Evolutionary conservation across 345 rosid species (phyloP).

Genomic region (Raphanus raphanistrum): DNA sequence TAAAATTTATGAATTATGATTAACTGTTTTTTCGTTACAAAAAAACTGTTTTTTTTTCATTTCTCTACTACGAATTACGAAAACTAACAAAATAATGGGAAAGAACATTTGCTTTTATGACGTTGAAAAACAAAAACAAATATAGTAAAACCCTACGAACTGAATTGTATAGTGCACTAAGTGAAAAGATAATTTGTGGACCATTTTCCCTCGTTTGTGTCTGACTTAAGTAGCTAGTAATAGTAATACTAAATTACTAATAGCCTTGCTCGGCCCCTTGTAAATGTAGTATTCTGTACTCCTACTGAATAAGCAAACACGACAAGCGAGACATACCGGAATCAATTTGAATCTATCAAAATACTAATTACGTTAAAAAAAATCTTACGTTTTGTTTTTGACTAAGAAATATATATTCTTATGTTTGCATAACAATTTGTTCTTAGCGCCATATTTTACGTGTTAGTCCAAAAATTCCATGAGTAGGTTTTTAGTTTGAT

Average conservation of each 20-base stretch:
- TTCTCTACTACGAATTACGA: background rate
- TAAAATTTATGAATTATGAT: background rate
- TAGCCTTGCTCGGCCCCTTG: background rate
- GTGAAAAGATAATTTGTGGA: slow-evolving; percentile 9
- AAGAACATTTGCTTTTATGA: background rate
- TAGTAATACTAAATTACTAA: too few relatives aligned
- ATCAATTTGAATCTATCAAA: too few relatives aligned
- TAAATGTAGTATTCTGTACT: background rate
- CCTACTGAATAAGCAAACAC: too few relatives aligned
- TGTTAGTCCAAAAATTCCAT: background rate
- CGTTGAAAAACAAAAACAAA: background rate
- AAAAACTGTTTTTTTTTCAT: background rate
- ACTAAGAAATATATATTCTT: too few relatives aligned
- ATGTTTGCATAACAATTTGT: too few relatives aligned
- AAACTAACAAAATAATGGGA: background rate
- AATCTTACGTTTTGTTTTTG: too few relatives aligned
- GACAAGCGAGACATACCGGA: too few relatives aligned
- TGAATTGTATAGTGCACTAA: background rate
- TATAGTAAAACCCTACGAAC: background rate
- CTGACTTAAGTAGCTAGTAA: background rate
- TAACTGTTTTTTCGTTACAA: background rate
- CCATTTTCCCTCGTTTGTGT: too few relatives aligned
- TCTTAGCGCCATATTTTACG: too few relatives aligned
- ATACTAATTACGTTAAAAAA: too few relatives aligned
- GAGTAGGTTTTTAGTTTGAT: background rate